phyloP scores from a whole-genome alignment of 805 yeast species.

The Ascoidea tarda region DNA sequence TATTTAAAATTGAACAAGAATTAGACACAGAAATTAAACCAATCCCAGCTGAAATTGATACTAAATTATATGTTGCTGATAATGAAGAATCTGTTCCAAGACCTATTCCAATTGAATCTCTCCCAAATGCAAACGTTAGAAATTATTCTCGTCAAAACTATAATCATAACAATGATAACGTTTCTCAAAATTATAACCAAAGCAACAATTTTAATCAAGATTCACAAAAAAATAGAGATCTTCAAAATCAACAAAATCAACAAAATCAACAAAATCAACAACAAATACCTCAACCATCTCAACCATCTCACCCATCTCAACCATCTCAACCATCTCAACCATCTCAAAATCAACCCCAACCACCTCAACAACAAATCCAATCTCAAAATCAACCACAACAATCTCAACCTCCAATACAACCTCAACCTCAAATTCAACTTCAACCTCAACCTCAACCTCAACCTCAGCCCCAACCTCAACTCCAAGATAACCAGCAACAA shows the following conservation, averaged over 20 bases:
- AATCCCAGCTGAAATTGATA: slow-evolving; percentile 88
- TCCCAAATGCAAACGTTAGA: slow-evolving; percentile 26
- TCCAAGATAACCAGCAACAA: slow-evolving; percentile 3
- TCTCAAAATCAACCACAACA: slow-evolving; percentile 7
- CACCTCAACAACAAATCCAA: slow-evolving; percentile 13
- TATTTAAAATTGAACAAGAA: slow-evolving; percentile 93
- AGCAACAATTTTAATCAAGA: not conserved
- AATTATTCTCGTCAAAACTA: slow-evolving; percentile 27
- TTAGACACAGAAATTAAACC: slow-evolving; percentile 96
- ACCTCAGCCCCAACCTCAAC: slow-evolving; percentile 12
- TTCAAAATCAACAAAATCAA: not conserved
- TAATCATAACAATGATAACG: not conserved
- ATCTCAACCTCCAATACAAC: not conserved
- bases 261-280: slow-evolving; percentile 16
- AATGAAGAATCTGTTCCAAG: slow-evolving; percentile 64
- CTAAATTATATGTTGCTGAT: slow-evolving; percentile 75
- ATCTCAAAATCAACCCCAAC: slow-evolving; percentile 17
- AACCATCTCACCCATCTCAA: not conserved
- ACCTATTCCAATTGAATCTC: slow-evolving; percentile 68
- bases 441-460: no score
- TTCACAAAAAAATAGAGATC: not conserved
- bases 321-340: slow-evolving; percentile 5
- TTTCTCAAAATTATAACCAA: not conserved
- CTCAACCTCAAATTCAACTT: no score
- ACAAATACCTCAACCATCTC: slow-evolving; percentile 9